Percentiles rank a stretch among this genome's conserved stretches.
Conservation (phyloP, 441 rosid species). For the Populus hybrid region DNA sequence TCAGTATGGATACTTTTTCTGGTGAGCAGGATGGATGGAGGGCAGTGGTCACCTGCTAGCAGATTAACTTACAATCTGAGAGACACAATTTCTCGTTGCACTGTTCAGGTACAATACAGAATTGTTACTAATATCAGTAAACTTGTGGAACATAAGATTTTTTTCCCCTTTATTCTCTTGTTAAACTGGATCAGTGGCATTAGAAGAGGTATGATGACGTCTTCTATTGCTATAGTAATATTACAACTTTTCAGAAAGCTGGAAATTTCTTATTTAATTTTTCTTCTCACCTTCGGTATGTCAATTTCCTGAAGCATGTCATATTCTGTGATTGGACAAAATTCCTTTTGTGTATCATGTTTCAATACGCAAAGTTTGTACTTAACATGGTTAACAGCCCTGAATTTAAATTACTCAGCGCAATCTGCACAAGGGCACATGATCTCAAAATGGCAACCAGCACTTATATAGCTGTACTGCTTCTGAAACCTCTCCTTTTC, state of each 20-base stretch:
- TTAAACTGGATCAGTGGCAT: neutral
- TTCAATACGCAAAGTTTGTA: neutral
- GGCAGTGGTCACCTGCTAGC: slow-evolving; percentile 62
- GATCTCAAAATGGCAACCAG: too few relatives aligned
- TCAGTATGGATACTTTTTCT: neutral
- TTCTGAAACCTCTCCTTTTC: neutral
- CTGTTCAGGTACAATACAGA: slow-evolving; percentile 51
- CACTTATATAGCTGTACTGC: neutral
- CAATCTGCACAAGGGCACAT: neutral
- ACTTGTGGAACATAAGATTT: neutral
- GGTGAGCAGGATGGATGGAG: slow-evolving; percentile 66
- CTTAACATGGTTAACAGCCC: neutral
- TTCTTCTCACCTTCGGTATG: neutral
- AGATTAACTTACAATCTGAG: slow-evolving; percentile 53
- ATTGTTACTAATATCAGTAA: neutral
- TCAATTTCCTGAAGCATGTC: neutral
- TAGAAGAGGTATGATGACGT: neutral
- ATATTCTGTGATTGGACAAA: neutral
- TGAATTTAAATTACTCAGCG: neutral
- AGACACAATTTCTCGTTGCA: slow-evolving; percentile 68
- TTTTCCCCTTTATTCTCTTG: neutral
- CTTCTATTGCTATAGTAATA: neutral
- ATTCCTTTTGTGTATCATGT: neutral
- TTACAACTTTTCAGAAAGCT: neutral
- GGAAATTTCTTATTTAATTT: neutral